Evolutionary conservation across 805 yeast species (phyloP), one percentile per base, ranked within the genome.

Genomic region (Ogataea zsoltii): DNA sequence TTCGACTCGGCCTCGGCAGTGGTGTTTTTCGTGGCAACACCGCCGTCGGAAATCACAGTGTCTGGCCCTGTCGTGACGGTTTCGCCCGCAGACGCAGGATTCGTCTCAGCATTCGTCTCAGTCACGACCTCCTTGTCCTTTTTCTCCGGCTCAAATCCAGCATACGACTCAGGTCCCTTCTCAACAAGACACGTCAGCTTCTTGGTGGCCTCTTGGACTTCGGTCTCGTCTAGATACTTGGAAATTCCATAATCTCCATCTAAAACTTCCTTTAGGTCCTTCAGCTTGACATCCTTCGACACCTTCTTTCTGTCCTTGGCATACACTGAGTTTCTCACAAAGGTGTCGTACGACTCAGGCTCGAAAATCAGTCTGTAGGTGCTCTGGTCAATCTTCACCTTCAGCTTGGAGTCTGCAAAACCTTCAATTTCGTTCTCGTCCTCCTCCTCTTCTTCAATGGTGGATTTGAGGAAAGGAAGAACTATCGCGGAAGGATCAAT

Each of bases 301-400:
- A 51, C 40, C 26, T 46, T 54, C 26, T 51, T 55, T 2, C 56
- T 45, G 25, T 66, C 71, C n/a, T 51, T 48, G 9, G 56, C 55
- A 49, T 72, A 81, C 14, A 79, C 69, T 1, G 82, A 68, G 49
- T 73, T 75, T 40, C 95, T 74, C 2, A 88, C 76, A 57, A 86
- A 89, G 51, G 83, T 84, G 68, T 94, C 99, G 52, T 76, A 80
- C 0, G 96, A 80, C 5, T 76, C 82, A 4, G 85, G 76, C 60
- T 88, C 96, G 61, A 92, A 90, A 60, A 86, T 82, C 58, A 94
- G 68, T 51, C 87, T 76, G 65, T 88, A 94, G 3, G 90, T 80
- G 56, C 84, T 85, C 56, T 82, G 80, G 58, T 91, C 82, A 32
- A 92, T 77, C 38, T 88, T 83, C 15, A 94, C 92, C 58, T 82